Base-by-base conservation (phyloP, 441 rosid genomes). In the Erodium texanum region DNA sequence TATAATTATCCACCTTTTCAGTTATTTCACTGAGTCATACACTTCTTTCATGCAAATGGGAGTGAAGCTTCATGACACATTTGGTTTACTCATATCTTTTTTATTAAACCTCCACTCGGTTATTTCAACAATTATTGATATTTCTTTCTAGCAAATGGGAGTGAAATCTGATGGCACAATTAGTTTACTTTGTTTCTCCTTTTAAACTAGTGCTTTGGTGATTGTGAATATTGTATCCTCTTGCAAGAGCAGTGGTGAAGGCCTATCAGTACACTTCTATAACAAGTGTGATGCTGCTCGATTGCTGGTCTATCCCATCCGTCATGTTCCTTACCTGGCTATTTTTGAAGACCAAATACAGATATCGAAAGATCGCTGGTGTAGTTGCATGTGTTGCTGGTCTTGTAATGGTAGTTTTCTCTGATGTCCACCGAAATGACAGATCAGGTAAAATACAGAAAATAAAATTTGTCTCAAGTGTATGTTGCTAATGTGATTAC, bases 231-330 rank as follows among this genome's bases (percentile, higher is more conserved):
- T 5, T 32, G 36, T 32, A 32, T 32, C 36, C 3, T 32, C 36
- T 32, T 41, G 74, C 58, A 24, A 73, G 65, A 58, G 63, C 87
- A 94, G 97, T 87, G 84, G 96, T 88, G 77, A 94, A 94, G 87
- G 96, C 99, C 52, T 86, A 89, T 77, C 94, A 94, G 82, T 82
- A 89, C 82, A 87, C 97, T 58, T 85, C 96, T 56, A 69, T 94
- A 64, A 94, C 99, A 24, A 94, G 98, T 67, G 84, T 94, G 64
- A 94, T 92, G 98, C 85, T 94, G 71, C 81, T 94, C 16, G 98
- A 94, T 75, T 94, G 99, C 70, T 94, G 99, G 99, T 66, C 94
- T 16, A 89, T 94, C 64, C 98, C 99, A 0, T 80, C 85, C 0
- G 97, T 91, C 71, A 83, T 91, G 93, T 27, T 91, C 45, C 92